Evolutionary conservation across 2,329 filamentous ascomycete genomes (phyloP), one percentile per base, ranked within the genome.

Genomic region (Penicillium thymicola): DNA sequence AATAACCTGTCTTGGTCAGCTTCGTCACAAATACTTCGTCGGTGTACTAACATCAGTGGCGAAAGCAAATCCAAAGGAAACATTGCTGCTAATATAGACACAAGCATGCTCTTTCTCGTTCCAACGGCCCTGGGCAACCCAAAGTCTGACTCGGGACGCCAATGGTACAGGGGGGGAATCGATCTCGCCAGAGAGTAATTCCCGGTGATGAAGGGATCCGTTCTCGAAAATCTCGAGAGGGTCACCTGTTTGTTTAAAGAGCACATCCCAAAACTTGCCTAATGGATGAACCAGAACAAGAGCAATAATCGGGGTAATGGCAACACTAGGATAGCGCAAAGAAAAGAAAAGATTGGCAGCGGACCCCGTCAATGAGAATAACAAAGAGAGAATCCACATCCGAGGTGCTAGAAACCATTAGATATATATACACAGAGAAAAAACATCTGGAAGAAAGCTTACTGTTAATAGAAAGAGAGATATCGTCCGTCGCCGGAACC

Each of bases 71-170:
- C 90, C 90, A 70, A 94, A 94, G 21, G 90, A 91, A 41, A 94
- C 89, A 69, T 94, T 94, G 75, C 89, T 93, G 78, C 88, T 91
- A 65, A 94, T 90, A 66, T 94, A 94, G 50, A 94, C 89, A 69
- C 90, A 94, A 41, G 88, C 89, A 72, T 94, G 90, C 71, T 94
- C 90, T 71, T 94, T 94, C 70, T 92, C 87, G 69, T 94, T 94
- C 90, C 90, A 94, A 36, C 78, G 81, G 3, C 90, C 90, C 73
- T 93, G 90, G 1, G 85, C 86, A 28, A 93, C 78, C 89, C 90
- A 94, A 36, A 89, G 78, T 45, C 89, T 84, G 56, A 87, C 69
- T 4, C 81, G 79, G 32, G 71, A 69, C 25, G 48, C 56, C 37
- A 62, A 67, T 56, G 55, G 34, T 11, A 49, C 40, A 70, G 68